Evolutionary conservation across 768 basidiomycete species (phyloP).

Genomic region (Psilocybe cyanescens): DNA sequence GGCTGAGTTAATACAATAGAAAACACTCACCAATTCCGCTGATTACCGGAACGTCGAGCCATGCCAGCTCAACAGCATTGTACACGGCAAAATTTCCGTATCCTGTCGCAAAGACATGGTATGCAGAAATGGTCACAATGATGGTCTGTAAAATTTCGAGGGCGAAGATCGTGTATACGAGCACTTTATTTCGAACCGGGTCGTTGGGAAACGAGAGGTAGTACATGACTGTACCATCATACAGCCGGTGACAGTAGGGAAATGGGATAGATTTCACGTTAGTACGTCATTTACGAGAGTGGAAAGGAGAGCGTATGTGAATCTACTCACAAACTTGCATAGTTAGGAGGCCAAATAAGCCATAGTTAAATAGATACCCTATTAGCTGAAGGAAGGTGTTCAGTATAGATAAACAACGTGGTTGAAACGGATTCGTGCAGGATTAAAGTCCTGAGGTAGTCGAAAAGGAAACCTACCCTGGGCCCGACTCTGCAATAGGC

Average conservation of each 20-base stretch:
- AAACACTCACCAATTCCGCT: constrained; percentile 9
- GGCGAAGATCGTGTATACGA: constrained; percentile 8
- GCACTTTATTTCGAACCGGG: constrained; percentile 8
- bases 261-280: no score
- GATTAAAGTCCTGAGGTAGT: not conserved
- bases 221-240: constrained; percentile 6
- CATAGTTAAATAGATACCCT: constrained; percentile 17
- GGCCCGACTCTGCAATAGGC: not conserved
- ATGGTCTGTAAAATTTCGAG: constrained; percentile 13
- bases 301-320: not conserved
- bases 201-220: constrained; percentile 14
- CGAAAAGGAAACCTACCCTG: not conserved
- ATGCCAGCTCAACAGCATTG: constrained; percentile 9
- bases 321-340: constrained; percentile 14
- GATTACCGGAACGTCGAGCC: constrained; percentile 10
- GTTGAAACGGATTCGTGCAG: not conserved
- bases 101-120: constrained; percentile 11
- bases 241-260: no score
- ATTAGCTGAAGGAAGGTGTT: not conserved
- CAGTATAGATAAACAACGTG: not conserved
- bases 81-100: constrained; percentile 9
- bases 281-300: no score
- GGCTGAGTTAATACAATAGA: not conserved
- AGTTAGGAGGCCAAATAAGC: constrained; percentile 10
- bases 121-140: constrained; percentile 7